phyloP scores from a whole-genome alignment of 306 rosid species.

The Ceratonia siliqua region DNA sequence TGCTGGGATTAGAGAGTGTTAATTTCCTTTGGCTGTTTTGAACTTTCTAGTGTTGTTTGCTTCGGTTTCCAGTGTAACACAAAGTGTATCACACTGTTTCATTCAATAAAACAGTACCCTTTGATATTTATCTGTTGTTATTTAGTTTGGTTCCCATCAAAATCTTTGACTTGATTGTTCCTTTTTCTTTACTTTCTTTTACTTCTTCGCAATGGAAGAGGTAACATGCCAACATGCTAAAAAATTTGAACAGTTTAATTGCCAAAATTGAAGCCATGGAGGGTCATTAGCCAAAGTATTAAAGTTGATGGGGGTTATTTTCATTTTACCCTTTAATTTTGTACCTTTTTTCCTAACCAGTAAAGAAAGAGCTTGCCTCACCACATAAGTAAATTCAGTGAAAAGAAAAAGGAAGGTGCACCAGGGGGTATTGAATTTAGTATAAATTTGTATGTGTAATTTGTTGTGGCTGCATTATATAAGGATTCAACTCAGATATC shows the following conservation, averaged over 20 bases:
- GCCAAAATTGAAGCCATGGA: background rate
- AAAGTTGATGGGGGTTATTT: background rate
- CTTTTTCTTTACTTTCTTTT: background rate
- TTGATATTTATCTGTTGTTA: too few species aligned
- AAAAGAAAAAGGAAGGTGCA: background rate
- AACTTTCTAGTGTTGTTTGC: too few species aligned
- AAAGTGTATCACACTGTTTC: too few species aligned
- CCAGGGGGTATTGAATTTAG: background rate
- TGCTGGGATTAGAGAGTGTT: too few species aligned
- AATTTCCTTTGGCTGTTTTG: too few species aligned
- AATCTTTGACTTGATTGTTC: background rate
- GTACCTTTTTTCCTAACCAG: background rate
- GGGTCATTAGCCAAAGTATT: background rate
- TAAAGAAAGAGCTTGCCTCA: background rate
- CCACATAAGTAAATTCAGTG: background rate
- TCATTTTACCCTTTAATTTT: background rate
- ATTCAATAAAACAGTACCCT: too few species aligned
- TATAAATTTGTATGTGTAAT: background rate
- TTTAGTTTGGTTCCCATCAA: too few species aligned
- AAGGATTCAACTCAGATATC: background rate
- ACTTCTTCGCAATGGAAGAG: too few species aligned
- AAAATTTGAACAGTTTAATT: background rate
- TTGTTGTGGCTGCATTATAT: background rate
- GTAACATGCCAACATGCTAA: too few species aligned
- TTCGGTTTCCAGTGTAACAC: too few species aligned